Evolutionary conservation across 495 filamentous ascomycete genomes (phyloP).

Genomic region (Polyplosphaeria fusca): DNA sequence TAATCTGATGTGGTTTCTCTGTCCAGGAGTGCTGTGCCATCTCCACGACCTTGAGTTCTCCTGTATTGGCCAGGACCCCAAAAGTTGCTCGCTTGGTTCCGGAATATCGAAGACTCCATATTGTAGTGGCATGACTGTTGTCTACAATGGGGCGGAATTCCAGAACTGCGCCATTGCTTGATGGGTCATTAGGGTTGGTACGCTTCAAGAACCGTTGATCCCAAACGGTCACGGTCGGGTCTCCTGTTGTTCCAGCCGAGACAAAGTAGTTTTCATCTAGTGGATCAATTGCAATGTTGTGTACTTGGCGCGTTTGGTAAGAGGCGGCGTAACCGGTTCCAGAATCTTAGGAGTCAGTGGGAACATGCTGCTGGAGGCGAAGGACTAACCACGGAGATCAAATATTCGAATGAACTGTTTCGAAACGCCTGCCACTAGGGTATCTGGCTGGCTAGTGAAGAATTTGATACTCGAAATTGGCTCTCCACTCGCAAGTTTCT

Average conservation of each 20-base stretch:
- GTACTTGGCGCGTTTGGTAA: slow-evolving; percentile 79
- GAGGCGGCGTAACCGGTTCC: slow-evolving; percentile 44
- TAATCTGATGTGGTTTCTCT: slow-evolving; percentile 5
- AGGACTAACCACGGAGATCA: slow-evolving; percentile 71
- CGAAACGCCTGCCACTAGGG: slow-evolving; percentile 77
- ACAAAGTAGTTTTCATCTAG: slow-evolving; percentile 92
- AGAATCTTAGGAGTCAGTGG: slow-evolving; percentile 17
- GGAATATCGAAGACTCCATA: slow-evolving; percentile 79
- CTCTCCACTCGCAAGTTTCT: slow-evolving; percentile 76
- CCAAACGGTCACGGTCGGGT: slow-evolving; percentile 79
- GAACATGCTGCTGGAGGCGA: not conserved
- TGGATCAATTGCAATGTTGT: slow-evolving; percentile 87
- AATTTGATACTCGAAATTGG: slow-evolving; percentile 89
- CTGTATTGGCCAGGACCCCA: slow-evolving; percentile 71
- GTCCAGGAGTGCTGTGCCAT: slow-evolving; percentile 34
- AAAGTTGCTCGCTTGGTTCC: slow-evolving; percentile 69
- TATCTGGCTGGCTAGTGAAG: slow-evolving; percentile 79
- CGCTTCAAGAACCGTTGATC: slow-evolving; percentile 68
- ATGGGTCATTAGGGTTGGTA: slow-evolving; percentile 42
- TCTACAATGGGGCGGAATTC: slow-evolving; percentile 65
- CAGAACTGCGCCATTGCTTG: slow-evolving; percentile 53
- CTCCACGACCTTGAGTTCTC: slow-evolving; percentile 66
- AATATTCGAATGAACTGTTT: slow-evolving; percentile 85
- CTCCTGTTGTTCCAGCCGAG: slow-evolving; percentile 67
- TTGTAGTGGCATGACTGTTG: slow-evolving; percentile 49